Base-by-base conservation (phyloP, 2,329 filamentous ascomycete genomes). In the Cladosporium sp. region DNA sequence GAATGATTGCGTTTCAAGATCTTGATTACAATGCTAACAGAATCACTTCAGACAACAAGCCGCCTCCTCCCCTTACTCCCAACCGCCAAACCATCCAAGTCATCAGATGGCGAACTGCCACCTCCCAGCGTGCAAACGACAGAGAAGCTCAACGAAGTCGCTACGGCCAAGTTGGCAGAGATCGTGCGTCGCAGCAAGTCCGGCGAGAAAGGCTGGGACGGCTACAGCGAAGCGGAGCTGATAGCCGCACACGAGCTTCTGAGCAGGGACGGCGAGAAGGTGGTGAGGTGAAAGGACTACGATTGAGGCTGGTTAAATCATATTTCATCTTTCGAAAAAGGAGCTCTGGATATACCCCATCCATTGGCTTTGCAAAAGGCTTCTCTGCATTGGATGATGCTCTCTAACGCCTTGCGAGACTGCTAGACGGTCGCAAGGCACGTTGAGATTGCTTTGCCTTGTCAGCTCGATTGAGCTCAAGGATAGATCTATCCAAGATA, bases 161-260 rank as follows among this genome's bases (percentile, higher is more conserved):
- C 89, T 18, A 92, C 86, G 1, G 74, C 76, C 51, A 91, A 89
- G 68, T 76, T 95, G 12, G 79, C 80, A 1, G 87, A 92, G 65
- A 91, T 93, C 59, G 81, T 91, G 54, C 78, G 86, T 54, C 79
- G 79, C 54, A 76, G 80, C 64, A 70, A 75, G 30, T 74, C 78
- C 43, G 73, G 79, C 51, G 80, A 89, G 67, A 76, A 75, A 56
- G 79, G 80, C 15, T 90, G 86, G 85, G 76, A 80, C 61, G 88
- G 88, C 7, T 92, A 88, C 67, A 81, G 85, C 52, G 73, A 80
- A 61, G 78, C 79, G 3, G 88, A 95, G 65, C 71, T 95, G 44
- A 79, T 80, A 59, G 88, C 88, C 11, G 86, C 85, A 43, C 78
- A 81, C 60, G 82, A 84, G 58, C 72, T 91, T 53, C 70, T 91